A percentile compares a stretch with the other conserved stretches of the same genome.
Evolutionary conservation across 495 filamentous ascomycete genomes (phyloP).

Genomic region (Penicillium nucicola): DNA sequence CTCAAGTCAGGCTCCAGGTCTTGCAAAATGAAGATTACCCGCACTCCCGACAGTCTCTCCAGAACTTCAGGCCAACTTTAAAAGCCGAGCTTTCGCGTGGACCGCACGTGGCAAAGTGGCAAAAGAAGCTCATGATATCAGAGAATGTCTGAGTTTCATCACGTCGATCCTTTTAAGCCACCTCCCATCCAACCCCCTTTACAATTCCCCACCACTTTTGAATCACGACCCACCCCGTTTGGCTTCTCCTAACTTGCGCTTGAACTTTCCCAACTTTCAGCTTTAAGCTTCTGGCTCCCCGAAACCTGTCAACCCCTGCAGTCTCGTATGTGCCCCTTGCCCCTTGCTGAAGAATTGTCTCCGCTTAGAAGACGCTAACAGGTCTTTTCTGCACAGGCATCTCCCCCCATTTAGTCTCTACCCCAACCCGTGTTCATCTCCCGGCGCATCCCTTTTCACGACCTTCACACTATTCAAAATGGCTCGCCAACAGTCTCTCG

Average conservation of each 20-base stretch:
- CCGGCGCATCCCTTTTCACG: not conserved
- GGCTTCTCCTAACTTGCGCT: slow-evolving; percentile 12
- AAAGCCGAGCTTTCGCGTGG: not conserved
- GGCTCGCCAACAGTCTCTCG: slow-evolving; percentile 65
- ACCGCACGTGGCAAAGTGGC: not conserved
- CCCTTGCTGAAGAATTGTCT: not conserved
- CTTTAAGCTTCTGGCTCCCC: not conserved
- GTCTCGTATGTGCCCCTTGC: not conserved
- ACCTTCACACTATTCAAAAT: slow-evolving; percentile 15
- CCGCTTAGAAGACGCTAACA: not conserved
- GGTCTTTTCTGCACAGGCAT: not conserved
- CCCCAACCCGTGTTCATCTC: not conserved
- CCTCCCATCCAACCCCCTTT: not conserved
- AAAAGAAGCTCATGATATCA: not conserved
- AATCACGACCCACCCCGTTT: slow-evolving; percentile 25
- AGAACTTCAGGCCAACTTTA: no score
- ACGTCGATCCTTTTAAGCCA: slow-evolving; percentile 2
- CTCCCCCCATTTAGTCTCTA: not conserved
- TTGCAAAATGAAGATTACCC: no score
- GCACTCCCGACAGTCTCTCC: no score
- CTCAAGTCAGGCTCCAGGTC: no score
- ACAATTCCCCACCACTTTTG: slow-evolving; percentile 10
- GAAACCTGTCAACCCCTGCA: no score
- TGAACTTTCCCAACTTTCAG: not conserved
- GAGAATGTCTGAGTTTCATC: not conserved